Evolutionary conservation across 2,329 filamentous ascomycete species (phyloP).

Genomic region (Pseudopithomyces chartarum): DNA sequence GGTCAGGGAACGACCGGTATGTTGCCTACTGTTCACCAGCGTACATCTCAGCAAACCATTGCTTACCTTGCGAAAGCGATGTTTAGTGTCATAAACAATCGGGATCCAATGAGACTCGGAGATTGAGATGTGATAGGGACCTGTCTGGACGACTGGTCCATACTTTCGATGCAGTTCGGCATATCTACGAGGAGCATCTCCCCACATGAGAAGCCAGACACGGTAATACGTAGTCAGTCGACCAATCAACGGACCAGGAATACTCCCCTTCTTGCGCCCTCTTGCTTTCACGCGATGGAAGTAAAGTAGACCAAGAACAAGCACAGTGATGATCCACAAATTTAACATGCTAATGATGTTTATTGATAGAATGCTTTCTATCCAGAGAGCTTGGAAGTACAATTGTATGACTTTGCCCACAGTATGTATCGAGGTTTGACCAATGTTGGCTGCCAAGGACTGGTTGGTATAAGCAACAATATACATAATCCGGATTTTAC

Average conservation of each 20-base stretch:
- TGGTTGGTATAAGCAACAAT: no score
- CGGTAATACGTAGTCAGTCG: not conserved
- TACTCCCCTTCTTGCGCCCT: not conserved
- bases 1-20: not conserved
- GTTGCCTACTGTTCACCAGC: not conserved
- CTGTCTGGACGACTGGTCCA: not conserved
- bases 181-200: not conserved
- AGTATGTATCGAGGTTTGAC: no score
- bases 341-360: not conserved
- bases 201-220: not conserved
- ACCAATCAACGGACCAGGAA: not conserved
- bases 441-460: no score
- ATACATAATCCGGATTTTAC: no score
- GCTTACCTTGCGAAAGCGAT: not conserved
- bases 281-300: not conserved
- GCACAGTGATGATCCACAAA: not conserved
- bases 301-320: not conserved
- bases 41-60: no score
- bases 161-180: not conserved
- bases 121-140: not conserved
- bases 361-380: no score
- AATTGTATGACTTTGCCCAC: no score
- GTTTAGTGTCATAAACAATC: not conserved
- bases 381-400: not conserved
- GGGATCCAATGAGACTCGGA: not conserved